A percentile compares a stretch with the other conserved stretches of the same genome.
phyloP scores from a whole-genome alignment of 805 yeast species.

The Metschnikowia kunwiensis region DNA sequence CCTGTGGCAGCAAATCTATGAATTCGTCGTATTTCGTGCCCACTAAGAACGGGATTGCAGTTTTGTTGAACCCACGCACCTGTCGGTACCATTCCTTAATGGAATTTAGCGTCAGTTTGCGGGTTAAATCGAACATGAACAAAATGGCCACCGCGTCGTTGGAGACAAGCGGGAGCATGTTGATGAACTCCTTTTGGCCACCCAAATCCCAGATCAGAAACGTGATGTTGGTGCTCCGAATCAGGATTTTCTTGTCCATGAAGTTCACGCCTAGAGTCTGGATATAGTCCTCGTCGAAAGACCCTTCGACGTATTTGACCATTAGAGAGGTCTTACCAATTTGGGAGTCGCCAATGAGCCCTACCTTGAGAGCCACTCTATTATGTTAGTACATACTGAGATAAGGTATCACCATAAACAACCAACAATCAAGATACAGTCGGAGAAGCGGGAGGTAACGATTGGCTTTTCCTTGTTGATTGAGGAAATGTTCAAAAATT shows the following conservation, averaged over 20 bases:
- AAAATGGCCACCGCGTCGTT: conserved; percentile 89
- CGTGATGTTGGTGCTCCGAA: conserved; percentile 82
- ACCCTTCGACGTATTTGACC: conserved; percentile 96
- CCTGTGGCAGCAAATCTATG: conserved; percentile 70
- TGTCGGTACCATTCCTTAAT: conserved; percentile 93
- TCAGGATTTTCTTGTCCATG: conserved; percentile 83
- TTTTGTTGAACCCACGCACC: conserved; percentile 82
- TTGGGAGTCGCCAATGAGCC: conserved; percentile 92
- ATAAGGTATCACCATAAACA: too few species aligned
- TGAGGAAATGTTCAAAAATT: too few species aligned
- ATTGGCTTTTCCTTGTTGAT: too few species aligned
- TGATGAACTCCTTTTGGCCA: conserved; percentile 91
- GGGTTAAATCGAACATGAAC: conserved; percentile 83
- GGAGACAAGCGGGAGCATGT: conserved; percentile 91
- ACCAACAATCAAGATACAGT: too few species aligned
- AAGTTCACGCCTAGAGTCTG: conserved; percentile 95
- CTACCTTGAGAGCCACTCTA: conserved; percentile 75
- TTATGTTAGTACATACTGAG: conserved; percentile 20
- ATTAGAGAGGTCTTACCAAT: conserved; percentile 94
- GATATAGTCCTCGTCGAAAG: conserved; percentile 86
- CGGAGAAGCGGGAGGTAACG: background rate
- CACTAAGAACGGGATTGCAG: conserved; percentile 85
- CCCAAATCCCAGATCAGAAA: conserved; percentile 96
- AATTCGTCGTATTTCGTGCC: conserved; percentile 94
- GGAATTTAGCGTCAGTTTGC: conserved; percentile 82